phyloP scores from a whole-genome alignment of 257 asterid species.

The Ilex asprella region DNA sequence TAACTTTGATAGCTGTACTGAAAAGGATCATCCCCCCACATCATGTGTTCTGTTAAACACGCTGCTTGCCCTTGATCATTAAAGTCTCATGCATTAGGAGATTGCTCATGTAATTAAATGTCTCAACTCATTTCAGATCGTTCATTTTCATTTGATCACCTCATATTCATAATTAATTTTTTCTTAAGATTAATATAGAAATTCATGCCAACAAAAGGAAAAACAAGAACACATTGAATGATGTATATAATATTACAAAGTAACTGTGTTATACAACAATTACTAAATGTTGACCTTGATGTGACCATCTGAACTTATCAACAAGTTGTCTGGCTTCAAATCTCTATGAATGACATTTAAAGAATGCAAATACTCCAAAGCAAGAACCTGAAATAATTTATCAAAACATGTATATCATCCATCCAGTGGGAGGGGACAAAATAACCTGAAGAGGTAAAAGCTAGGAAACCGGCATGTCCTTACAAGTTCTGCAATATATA shows the following conservation, averaged over 20 bases:
- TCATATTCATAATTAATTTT: too few relatives aligned
- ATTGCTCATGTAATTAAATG: too few relatives aligned
- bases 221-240: conserved; percentile 10
- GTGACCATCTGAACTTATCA: conserved; percentile 97
- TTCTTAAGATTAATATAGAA: too few relatives aligned
- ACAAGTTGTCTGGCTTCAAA: conserved; percentile 93
- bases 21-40: too few relatives aligned
- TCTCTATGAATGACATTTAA: conserved; percentile 87
- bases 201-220: conserved; percentile 6
- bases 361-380: conserved; percentile 93
- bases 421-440: too few relatives aligned
- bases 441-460: neutral
- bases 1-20: too few relatives aligned
- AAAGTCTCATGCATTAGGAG: too few relatives aligned
- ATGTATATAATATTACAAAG: conserved; percentile 10
- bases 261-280: conserved; percentile 3
- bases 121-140: too few relatives aligned
- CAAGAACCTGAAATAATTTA: conserved; percentile 69
- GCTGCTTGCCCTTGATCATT: too few relatives aligned
- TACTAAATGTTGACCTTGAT: conserved; percentile 64
- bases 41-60: too few relatives aligned
- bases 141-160: too few relatives aligned
- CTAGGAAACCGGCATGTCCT: conserved; percentile 27
- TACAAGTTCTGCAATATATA: conserved; percentile 98
- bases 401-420: neutral